These are phyloP conservation scores for Naganishia antarctica DNA, from an alignment of 768 basidiomycete genomes.

Conservation along the genomic window DNA sequence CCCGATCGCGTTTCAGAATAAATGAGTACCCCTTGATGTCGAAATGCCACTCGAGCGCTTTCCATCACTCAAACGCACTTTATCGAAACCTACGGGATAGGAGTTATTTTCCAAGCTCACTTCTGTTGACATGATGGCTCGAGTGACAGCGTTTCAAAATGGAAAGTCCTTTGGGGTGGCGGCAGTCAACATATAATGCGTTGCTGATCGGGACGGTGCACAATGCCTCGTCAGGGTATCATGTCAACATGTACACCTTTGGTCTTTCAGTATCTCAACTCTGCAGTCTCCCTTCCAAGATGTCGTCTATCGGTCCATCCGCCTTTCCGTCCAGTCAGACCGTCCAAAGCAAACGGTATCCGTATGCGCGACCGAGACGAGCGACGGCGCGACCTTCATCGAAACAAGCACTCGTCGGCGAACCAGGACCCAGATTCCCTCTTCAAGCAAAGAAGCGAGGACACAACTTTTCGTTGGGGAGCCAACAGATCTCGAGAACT, in stretches of 20 bases:
- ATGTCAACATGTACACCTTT: neutral
- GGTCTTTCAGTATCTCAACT: neutral
- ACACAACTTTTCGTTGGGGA: slow-evolving; percentile 15
- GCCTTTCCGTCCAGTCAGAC: neutral
- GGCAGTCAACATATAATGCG: neutral
- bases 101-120: neutral
- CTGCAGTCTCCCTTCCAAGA: neutral
- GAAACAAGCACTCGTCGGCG: neutral
- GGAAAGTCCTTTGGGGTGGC: neutral
- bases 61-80: neutral
- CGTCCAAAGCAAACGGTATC: slow-evolving; percentile 3
- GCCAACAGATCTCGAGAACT: neutral
- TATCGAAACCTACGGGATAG: no score
- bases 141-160: neutral
- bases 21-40: neutral
- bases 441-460: slow-evolving; percentile 5
- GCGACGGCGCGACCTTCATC: neutral
- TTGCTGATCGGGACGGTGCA: no score
- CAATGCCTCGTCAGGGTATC: neutral
- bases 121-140: neutral
- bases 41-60: slow-evolving; percentile 1
- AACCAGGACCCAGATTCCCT: neutral
- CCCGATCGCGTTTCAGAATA: neutral
- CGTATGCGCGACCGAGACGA: slow-evolving; percentile 18
- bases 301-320: neutral